Evolutionary conservation across 768 basidiomycete species (phyloP).

Genomic region (Kwoniella mangroviensis): DNA sequence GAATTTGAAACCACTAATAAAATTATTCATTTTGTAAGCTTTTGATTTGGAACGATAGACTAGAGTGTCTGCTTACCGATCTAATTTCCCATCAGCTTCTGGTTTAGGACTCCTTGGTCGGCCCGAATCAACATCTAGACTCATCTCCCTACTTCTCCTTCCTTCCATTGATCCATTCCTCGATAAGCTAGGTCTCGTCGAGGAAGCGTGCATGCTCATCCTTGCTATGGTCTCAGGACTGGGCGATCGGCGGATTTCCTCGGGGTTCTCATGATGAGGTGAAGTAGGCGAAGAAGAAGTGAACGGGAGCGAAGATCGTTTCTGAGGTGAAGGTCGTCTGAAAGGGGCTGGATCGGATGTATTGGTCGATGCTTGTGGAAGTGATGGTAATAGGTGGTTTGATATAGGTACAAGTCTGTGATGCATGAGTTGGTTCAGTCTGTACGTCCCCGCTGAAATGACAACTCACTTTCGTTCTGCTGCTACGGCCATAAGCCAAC

Average conservation of each 20-base stretch:
- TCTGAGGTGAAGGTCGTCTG: constrained; percentile 51
- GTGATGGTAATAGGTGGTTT: constrained; percentile 43
- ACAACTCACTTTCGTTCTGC: constrained; percentile 76
- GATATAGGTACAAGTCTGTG: constrained; percentile 55
- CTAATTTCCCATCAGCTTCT: constrained; percentile 55
- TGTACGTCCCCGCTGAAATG: background rate
- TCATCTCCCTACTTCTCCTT: constrained; percentile 32
- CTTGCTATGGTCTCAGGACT: constrained; percentile 55
- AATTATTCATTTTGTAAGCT: background rate
- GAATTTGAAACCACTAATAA: constrained; percentile 51
- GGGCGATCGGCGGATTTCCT: constrained; percentile 34
- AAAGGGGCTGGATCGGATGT: constrained; percentile 45
- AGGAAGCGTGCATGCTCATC: constrained; percentile 49
- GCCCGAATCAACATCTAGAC: constrained; percentile 25
- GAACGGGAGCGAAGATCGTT: constrained; percentile 51
- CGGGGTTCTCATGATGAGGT: constrained; percentile 55
- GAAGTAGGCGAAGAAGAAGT: constrained; percentile 48
- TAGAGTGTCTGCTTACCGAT: constrained; percentile 35
- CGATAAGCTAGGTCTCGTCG: constrained; percentile 1
- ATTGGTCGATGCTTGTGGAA: constrained; percentile 30
- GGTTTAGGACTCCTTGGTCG: constrained; percentile 55
- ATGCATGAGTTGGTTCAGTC: background rate
- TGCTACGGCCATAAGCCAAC: constrained; percentile 91
- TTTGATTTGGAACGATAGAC: background rate
- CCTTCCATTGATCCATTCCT: constrained; percentile 27